Evolutionary conservation across 257 asterid species (phyloP).

Genomic region (Buddleja alternifolia): DNA sequence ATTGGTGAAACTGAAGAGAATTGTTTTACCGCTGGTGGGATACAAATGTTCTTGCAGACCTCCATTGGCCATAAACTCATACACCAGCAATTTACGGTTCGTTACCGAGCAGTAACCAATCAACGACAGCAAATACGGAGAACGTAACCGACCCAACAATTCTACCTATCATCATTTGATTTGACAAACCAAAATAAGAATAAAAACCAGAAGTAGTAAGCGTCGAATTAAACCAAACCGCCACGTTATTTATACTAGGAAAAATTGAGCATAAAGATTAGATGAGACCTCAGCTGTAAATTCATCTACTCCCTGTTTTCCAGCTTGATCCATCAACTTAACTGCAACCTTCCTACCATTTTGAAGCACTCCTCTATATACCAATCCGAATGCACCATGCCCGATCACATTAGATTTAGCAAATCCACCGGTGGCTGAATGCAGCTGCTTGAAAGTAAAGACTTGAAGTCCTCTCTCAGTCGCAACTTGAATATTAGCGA

Average conservation of each 20-base stretch:
- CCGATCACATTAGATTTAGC: slow-evolving; percentile 86
- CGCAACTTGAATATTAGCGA: slow-evolving; percentile 46
- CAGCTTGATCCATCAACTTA: slow-evolving; percentile 91
- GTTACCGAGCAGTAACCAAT: slow-evolving; percentile 81
- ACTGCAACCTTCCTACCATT: slow-evolving; percentile 89
- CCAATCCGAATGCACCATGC: slow-evolving; percentile 87
- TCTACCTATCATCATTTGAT: slow-evolving; percentile 61
- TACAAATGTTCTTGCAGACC: slow-evolving; percentile 94
- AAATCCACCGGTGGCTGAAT: slow-evolving; percentile 87
- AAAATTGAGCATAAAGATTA: slow-evolving; percentile 9
- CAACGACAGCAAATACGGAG: slow-evolving; percentile 73
- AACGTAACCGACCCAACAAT: slow-evolving; percentile 68
- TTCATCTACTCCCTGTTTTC: slow-evolving; percentile 91
- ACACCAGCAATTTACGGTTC: slow-evolving; percentile 76
- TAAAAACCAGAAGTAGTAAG: background rate
- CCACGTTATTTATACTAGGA: background rate
- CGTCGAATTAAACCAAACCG: background rate
- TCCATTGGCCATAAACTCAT: slow-evolving; percentile 95
- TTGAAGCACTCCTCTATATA: slow-evolving; percentile 85
- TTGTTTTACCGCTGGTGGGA: slow-evolving; percentile 59
- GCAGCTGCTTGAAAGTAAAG: slow-evolving; percentile 89
- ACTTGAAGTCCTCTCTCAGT: slow-evolving; percentile 65
- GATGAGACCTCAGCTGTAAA: slow-evolving; percentile 76
- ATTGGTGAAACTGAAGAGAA: background rate
- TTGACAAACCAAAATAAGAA: background rate